Percentiles rank a stretch among this genome's conserved stretches.
Conservation (phyloP, 805 yeast genomes). For the Candida koratica region DNA sequence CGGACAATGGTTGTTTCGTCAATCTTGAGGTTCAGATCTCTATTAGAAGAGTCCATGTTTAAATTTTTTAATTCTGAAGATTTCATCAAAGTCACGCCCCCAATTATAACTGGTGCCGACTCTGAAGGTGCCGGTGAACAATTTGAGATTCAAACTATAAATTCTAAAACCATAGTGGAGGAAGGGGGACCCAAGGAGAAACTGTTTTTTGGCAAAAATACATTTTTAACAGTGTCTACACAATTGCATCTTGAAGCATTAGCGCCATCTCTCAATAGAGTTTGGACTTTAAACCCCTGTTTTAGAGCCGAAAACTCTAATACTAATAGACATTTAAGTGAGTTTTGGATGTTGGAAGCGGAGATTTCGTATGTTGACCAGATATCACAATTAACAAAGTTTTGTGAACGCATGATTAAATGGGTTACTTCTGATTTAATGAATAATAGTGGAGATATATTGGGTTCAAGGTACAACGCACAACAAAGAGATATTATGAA, state of each 20-base stretch:
- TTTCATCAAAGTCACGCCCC: conserved; percentile 78
- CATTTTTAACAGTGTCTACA: conserved; percentile 83
- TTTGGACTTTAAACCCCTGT: conserved; percentile 87
- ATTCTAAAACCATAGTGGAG: conserved; percentile 10
- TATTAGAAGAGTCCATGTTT: conserved; percentile 50
- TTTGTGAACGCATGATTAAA: conserved; percentile 70
- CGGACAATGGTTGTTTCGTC: conserved; percentile 64
- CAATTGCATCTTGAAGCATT: conserved; percentile 86
- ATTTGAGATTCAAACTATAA: conserved; percentile 49
- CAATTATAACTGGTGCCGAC: conserved; percentile 81
- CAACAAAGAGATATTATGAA: conserved; percentile 34
- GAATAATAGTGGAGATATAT: conserved; percentile 21
- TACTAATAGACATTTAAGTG: conserved; percentile 87
- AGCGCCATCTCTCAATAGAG: conserved; percentile 69
- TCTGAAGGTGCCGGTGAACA: conserved; percentile 98
- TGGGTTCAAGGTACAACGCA: conserved; percentile 35
- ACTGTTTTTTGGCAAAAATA: conserved; percentile 59
- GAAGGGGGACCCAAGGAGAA: conserved; percentile 17
- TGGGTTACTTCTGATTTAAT: conserved; percentile 25
- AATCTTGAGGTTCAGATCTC: conserved; percentile 68
- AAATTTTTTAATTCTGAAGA: conserved; percentile 50
- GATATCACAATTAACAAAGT: conserved; percentile 56
- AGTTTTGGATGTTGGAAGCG: conserved; percentile 97
- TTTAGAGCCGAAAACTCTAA: conserved; percentile 92
- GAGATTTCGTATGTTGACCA: conserved; percentile 67